Evolutionary conservation across 164 flowering plant genomes (phyloP).

Genomic region (Magnolia officinalis): DNA sequence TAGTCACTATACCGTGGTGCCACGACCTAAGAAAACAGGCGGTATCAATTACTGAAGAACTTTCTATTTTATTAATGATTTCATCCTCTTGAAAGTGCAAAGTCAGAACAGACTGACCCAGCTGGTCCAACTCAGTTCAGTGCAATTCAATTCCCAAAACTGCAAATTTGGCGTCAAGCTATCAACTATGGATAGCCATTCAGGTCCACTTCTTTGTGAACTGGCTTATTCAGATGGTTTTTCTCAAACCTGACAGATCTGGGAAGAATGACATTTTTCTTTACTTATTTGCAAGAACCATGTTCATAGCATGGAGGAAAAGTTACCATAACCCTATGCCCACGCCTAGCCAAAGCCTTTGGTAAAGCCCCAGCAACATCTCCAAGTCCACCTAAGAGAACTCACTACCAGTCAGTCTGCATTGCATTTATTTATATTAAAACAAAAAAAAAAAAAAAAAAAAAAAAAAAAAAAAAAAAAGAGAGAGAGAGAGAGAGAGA

Average conservation of each 20-base stretch:
- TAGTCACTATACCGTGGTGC: constrained; percentile 72
- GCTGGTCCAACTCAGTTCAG: background rate
- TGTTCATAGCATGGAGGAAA: background rate
- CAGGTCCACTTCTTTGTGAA: background rate
- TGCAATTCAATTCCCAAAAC: background rate
- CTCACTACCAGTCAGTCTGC: background rate
- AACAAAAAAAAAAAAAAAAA: background rate
- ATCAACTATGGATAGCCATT: background rate
- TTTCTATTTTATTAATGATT: background rate
- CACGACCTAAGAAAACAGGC: constrained; percentile 52
- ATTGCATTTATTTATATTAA: no score
- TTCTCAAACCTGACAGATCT: background rate
- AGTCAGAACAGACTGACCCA: no score
- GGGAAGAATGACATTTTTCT: background rate
- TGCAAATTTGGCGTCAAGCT: background rate
- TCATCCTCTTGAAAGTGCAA: background rate
- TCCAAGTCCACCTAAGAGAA: constrained; percentile 86
- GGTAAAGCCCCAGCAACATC: constrained; percentile 98
- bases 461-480: no score
- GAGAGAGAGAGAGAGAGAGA: no score
- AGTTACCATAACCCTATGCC: constrained; percentile 94
- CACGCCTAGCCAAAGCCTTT: constrained; percentile 96
- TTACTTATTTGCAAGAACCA: background rate
- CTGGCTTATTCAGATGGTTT: background rate
- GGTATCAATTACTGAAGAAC: background rate